Evolutionary conservation across 306 rosid species (phyloP), one percentile per base, ranked within the genome.

Genomic region (Vicia villosa): DNA sequence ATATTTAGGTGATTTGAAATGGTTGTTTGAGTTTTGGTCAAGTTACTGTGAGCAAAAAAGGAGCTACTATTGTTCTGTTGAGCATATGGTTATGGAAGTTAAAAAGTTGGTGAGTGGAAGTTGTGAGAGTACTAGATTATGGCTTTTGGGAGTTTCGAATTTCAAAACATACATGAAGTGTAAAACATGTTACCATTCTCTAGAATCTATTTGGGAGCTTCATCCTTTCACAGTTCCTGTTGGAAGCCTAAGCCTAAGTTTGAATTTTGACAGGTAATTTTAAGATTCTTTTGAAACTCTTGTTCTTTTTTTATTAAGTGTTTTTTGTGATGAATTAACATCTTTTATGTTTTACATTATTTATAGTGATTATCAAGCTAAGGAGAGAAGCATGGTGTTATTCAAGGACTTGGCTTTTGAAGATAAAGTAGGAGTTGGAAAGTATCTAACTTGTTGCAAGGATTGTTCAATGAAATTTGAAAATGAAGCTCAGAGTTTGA

Each of bases 131-230:
- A 84, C 82, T 54, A 88, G 87, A 61, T 58, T 91, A 15, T 82
- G 91, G 80, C 88, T 87, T 57, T 68, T 91, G 85, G 97, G 97
- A 13, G 58, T 84, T 80, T 75, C 97, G 68, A 89, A 78, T 49
- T 84, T 89, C 41, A 92, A 82, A 28, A 73, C 89, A 5, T 91
- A 85, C 83, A 81, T 78, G 83, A 89, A 79, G 78, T 84, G 90
- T 63, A 91, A 89, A 65, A 74, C 70, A 12, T 87, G 85, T 57
- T 82, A 81, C 32, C 94, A 93, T 55, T 89, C 97, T 32, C 74
- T 91, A 30, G 96, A 91, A 79, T 38, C 86, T 37, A 66, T 91
- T 43, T 91, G 91, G 97, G 93, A 89, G 56, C 97, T 91, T 74
- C 90, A 89, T 45, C 96, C 97, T 54, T 83, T 87, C 20, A 80